Evolutionary conservation across 1,284 basidiomycete genomes (phyloP).

Genomic region (Spongiforma sp.): DNA sequence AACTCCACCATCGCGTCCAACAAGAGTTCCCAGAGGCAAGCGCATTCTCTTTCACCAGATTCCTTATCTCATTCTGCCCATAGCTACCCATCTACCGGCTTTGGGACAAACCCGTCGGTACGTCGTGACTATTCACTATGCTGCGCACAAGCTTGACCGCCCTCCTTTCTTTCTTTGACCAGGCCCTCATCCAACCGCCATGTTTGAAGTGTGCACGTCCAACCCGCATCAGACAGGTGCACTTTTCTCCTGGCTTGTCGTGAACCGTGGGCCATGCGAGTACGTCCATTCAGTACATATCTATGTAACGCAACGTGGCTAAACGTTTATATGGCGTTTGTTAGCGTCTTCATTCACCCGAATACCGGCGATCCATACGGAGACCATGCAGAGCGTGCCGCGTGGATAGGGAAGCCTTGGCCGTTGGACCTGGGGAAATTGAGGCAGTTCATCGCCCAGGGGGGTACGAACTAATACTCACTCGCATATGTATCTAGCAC

Average conservation of each 20-base stretch:
- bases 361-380: conserved; percentile 63
- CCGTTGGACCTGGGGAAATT: conserved; percentile 54
- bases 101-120: conserved; percentile 69
- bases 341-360: conserved; percentile 73
- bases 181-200: conserved; percentile 45
- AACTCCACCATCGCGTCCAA: conserved; percentile 66
- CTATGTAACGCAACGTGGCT: too few species aligned
- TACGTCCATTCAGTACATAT: not conserved
- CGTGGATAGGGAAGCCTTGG: conserved; percentile 74
- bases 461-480: too few species aligned
- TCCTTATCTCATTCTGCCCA: not conserved
- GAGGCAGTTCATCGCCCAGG: conserved; percentile 13
- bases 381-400: conserved; percentile 68
- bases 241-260: conserved; percentile 45
- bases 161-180: not conserved
- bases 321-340: conserved; percentile 13
- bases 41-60: not conserved
- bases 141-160: not conserved
- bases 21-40: conserved; percentile 74
- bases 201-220: conserved; percentile 48
- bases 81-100: conserved; percentile 68
- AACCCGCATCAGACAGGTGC: conserved; percentile 46
- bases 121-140: conserved; percentile 6
- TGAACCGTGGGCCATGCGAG: conserved; percentile 33
- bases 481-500: too few species aligned